phyloP scores from a whole-genome alignment of 192 early-diverging fungal genomes.

The Linnemannia hyalina region DNA sequence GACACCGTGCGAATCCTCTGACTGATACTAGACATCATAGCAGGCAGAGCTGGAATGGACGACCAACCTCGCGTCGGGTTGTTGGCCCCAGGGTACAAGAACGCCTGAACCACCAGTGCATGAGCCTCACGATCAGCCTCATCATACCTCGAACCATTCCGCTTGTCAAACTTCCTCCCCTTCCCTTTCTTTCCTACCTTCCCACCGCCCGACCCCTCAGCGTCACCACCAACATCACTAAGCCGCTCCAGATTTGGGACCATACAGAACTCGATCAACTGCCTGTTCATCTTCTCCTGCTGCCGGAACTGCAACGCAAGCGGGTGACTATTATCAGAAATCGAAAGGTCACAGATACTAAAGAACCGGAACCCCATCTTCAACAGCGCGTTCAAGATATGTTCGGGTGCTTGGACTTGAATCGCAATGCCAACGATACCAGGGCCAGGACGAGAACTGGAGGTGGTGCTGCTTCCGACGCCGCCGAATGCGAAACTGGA shows the following conservation, averaged over 20 bases:
- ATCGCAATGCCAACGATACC: conserved; percentile 50
- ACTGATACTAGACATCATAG: not conserved
- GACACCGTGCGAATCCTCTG: not conserved
- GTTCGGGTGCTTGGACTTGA: conserved; percentile 40
- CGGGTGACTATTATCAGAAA: conserved; percentile 41
- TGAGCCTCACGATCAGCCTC: conserved; percentile 19
- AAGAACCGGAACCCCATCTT: conserved; percentile 51
- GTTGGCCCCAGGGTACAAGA: conserved; percentile 36
- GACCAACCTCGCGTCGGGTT: conserved; percentile 9
- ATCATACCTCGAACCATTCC: not conserved
- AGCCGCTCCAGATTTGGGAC: conserved; percentile 22
- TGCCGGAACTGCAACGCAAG: conserved; percentile 39
- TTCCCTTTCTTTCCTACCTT: not conserved
- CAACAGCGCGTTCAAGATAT: conserved; percentile 24
- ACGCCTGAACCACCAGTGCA: conserved; percentile 17
- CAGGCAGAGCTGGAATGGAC: conserved; percentile 13
- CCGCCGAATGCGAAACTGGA: conserved; percentile 48
- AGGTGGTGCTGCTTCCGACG: conserved; percentile 45
- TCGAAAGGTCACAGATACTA: conserved; percentile 50
- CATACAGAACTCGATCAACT: conserved; percentile 53
- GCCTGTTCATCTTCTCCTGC: conserved; percentile 42
- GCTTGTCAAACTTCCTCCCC: not conserved
- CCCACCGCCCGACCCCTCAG: not conserved
- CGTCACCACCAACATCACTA: not conserved
- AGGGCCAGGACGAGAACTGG: conserved; percentile 42